Evolutionary conservation across 148 eudicot species (phyloP).

Genomic region (Camellia granthamiana): DNA sequence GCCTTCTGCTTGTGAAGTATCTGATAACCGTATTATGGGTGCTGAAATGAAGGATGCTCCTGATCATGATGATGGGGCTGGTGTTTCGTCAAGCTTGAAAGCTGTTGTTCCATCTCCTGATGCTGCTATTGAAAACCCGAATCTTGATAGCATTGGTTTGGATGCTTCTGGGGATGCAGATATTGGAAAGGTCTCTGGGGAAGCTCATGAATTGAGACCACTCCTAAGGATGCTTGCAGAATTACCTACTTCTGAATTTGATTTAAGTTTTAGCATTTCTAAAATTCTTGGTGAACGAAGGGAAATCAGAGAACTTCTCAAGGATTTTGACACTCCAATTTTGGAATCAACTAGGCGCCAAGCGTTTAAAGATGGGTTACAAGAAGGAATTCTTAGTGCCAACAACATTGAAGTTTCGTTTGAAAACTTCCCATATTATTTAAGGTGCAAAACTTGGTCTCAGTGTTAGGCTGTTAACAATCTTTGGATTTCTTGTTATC

Average conservation of each 20-base stretch:
- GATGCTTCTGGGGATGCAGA: slow-evolving; percentile 46
- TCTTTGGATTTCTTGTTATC: not conserved
- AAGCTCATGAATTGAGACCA: slow-evolving; percentile 49
- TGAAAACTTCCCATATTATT: slow-evolving; percentile 76
- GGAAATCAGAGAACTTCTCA: slow-evolving; percentile 43
- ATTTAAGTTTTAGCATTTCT: slow-evolving; percentile 43
- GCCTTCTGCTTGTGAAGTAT: slow-evolving; percentile 48
- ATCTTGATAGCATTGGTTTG: slow-evolving; percentile 35
- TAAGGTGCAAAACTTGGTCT: slow-evolving; percentile 48
- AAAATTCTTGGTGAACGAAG: slow-evolving; percentile 58
- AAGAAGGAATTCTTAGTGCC: slow-evolving; percentile 42
- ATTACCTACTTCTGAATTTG: slow-evolving; percentile 46
- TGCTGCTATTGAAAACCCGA: slow-evolving; percentile 46
- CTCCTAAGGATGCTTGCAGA: slow-evolving; percentile 46
- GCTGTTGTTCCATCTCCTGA: slow-evolving; percentile 28
- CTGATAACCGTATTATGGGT: slow-evolving; percentile 51
- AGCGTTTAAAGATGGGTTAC: slow-evolving; percentile 57
- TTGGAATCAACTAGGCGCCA: slow-evolving; percentile 51
- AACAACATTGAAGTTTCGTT: slow-evolving; percentile 59
- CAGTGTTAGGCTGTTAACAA: not conserved
- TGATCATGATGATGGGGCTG: slow-evolving; percentile 44
- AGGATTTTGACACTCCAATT: slow-evolving; percentile 48
- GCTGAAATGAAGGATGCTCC: slow-evolving; percentile 60
- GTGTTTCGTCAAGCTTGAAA: slow-evolving; percentile 43
- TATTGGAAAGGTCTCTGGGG: slow-evolving; percentile 35